Evolutionary conservation across 2,329 filamentous ascomycete genomes (phyloP).

Genomic region (Fusarium illudens): DNA sequence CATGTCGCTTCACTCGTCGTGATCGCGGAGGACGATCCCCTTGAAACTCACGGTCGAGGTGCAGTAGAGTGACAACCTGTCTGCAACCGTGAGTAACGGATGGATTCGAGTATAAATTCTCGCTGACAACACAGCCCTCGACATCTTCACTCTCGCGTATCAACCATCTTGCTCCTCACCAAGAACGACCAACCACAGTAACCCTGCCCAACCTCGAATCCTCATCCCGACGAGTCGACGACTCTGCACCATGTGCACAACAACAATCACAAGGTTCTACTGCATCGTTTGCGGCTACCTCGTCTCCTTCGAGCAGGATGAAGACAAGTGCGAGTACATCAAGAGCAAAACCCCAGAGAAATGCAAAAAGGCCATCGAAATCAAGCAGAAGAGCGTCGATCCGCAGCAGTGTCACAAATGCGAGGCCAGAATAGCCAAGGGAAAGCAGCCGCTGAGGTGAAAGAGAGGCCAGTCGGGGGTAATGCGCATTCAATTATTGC

Average conservation of each 20-base stretch:
- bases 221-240: background rate
- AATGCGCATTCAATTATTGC: background rate
- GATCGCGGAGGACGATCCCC: no score
- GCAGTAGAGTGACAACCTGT: no score
- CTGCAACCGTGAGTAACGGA: background rate
- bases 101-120: background rate
- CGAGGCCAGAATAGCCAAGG: background rate
- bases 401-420: background rate
- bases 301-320: background rate
- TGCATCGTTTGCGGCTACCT: background rate
- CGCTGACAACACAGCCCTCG: background rate
- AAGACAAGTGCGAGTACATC: background rate
- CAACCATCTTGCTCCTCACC: background rate
- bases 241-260: background rate
- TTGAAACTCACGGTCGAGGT: background rate
- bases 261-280: background rate
- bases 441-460: background rate
- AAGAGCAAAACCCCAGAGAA: background rate
- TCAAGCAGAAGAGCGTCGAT: background rate
- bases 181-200: background rate
- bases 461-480: background rate
- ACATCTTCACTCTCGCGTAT: background rate
- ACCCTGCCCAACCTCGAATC: background rate
- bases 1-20: no score
- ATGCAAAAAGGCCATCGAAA: background rate